phyloP scores from a whole-genome alignment of 352 stramenopile genomes.

The Globisporangium parvum region DNA sequence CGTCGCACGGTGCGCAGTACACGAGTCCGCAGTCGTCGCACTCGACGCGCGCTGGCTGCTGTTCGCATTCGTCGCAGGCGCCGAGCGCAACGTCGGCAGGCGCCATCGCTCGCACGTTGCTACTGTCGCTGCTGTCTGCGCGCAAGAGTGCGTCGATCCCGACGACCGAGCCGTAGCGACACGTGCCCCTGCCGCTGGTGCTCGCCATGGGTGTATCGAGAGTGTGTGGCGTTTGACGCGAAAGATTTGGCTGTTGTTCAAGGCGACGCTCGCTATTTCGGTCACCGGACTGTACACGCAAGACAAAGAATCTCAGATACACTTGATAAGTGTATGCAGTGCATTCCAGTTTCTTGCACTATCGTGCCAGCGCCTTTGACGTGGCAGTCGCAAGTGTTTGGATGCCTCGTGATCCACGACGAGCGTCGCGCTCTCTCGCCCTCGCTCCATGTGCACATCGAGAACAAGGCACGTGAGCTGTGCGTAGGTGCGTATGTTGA shows the following conservation, averaged over 20 bases:
- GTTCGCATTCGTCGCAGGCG: constrained; percentile 73
- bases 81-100: constrained; percentile 1
- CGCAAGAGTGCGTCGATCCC: constrained; percentile 21
- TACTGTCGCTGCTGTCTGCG: background rate
- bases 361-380: too few relatives aligned
- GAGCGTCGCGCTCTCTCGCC: too few relatives aligned
- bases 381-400: too few relatives aligned
- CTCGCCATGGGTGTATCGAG: background rate
- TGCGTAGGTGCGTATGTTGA: too few relatives aligned
- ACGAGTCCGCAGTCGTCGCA: constrained; percentile 72
- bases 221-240: background rate
- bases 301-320: too few relatives aligned
- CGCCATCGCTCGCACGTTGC: background rate
- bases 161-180: constrained; percentile 39
- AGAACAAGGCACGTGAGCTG: too few relatives aligned
- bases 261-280: background rate
- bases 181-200: constrained; percentile 18
- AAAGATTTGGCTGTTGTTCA: too few relatives aligned
- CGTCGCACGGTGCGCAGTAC: constrained; percentile 67
- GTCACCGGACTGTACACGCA: too few relatives aligned
- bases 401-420: too few relatives aligned
- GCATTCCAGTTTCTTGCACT: too few relatives aligned
- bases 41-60: constrained; percentile 28
- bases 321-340: too few relatives aligned
- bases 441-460: too few relatives aligned